Conservation (phyloP, 2,329 filamentous ascomycete species). For the Thielaviopsis euricoi region DNA sequence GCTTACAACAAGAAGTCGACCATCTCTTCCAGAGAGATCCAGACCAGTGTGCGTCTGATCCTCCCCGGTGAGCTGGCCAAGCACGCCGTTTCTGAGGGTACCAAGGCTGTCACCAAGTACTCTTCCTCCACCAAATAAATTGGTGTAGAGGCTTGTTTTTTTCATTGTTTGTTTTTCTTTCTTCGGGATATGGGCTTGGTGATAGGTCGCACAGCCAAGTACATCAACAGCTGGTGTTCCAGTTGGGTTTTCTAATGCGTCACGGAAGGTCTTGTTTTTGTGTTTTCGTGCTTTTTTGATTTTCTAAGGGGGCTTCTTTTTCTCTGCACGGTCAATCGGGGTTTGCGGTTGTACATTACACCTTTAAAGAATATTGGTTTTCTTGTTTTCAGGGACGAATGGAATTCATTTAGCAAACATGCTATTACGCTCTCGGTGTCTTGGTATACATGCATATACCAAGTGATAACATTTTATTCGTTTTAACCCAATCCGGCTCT, state of each 20-base stretch:
- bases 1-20: constrained; percentile 99
- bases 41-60: constrained; percentile 94
- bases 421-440: constrained; percentile 9
- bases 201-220: constrained; percentile 30
- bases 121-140: constrained; percentile 96
- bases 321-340: constrained; percentile 43
- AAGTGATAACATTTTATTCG: constrained; percentile 6
- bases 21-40: constrained; percentile 97
- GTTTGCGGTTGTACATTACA: constrained; percentile 60
- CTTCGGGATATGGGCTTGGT: constrained; percentile 36
- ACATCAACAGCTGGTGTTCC: constrained; percentile 16
- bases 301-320: constrained; percentile 44
- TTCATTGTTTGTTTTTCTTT: constrained; percentile 42
- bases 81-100: constrained; percentile 98
- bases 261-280: constrained; percentile 49
- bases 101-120: constrained; percentile 99
- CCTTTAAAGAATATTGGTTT: constrained; percentile 42
- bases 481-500: constrained; percentile 63
- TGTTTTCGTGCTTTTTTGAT: constrained; percentile 16
- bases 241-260: constrained; percentile 53
- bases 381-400: constrained; percentile 29
- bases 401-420: constrained; percentile 38
- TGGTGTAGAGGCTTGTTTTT: constrained; percentile 27
- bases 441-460: constrained; percentile 4
- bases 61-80: constrained; percentile 97